Percentiles rank a stretch among this genome's conserved stretches.
Evolutionary conservation across 495 filamentous ascomycete species (phyloP).

Genomic region (Podospora pseudocomata): DNA sequence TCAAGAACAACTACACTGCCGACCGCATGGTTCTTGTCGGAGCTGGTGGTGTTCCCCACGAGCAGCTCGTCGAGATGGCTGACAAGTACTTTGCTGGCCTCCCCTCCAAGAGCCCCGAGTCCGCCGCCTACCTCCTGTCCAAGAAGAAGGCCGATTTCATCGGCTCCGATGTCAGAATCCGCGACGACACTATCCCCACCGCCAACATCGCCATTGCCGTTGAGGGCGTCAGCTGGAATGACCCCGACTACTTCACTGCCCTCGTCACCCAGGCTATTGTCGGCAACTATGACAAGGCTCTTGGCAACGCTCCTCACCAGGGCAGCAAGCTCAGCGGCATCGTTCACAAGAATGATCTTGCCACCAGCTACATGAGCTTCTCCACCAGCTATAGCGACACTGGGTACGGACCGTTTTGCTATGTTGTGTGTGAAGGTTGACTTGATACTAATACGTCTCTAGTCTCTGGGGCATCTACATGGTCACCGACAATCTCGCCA

Average conservation of each 20-base stretch:
- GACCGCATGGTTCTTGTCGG: constrained; percentile 99
- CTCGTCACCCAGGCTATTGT: constrained; percentile 97
- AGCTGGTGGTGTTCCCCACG: constrained; percentile 88
- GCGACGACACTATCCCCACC: constrained; percentile 92
- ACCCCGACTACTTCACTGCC: constrained; percentile 97
- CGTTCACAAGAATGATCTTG: constrained; percentile 87
- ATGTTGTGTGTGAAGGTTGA: not conserved
- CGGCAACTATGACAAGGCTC: constrained; percentile 98
- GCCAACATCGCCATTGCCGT: constrained; percentile 98
- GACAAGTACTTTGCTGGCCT: constrained; percentile 90
- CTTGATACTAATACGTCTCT: constrained; percentile 22
- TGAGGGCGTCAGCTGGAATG: constrained; percentile 99
- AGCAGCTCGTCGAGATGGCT: constrained; percentile 88
- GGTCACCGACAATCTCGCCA: constrained; percentile 80
- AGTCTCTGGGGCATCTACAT: constrained; percentile 99
- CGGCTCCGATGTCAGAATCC: constrained; percentile 88
- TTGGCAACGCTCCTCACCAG: constrained; percentile 93
- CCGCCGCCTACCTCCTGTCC: constrained; percentile 65
- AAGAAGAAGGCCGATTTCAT: constrained; percentile 91
- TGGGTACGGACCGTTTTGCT: constrained; percentile 58
- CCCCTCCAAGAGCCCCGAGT: constrained; percentile 64
- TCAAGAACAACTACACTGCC: constrained; percentile 98
- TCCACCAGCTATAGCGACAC: constrained; percentile 99
- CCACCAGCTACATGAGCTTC: constrained; percentile 99
- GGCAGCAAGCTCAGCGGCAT: constrained; percentile 96